These are phyloP conservation scores for Skeletonema grethae DNA, from an alignment of 108 stramenopile genomes.

Conservation along the genomic window DNA sequence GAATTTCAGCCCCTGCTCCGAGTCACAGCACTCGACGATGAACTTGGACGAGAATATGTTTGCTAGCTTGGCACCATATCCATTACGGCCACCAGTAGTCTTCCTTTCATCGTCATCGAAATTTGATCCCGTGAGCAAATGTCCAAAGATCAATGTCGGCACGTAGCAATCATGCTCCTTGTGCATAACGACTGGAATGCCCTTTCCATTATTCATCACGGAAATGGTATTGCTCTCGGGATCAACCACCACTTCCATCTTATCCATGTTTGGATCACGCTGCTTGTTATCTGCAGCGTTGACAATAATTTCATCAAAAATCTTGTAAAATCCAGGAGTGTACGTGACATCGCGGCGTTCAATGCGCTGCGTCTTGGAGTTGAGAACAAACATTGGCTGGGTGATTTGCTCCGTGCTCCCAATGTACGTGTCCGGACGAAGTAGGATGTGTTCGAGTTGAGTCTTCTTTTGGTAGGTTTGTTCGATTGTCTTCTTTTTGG, in stretches of 20 bases:
- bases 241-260: constrained; percentile 89
- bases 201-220: constrained; percentile 96
- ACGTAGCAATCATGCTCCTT: constrained; percentile 84
- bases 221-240: constrained; percentile 76
- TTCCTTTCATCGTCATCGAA: constrained; percentile 99
- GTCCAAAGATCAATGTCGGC: constrained; percentile 98
- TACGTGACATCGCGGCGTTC: constrained; percentile 81
- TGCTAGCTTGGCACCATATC: constrained; percentile 99
- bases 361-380: constrained; percentile 64
- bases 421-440: constrained; percentile 97
- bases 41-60: constrained; percentile 97
- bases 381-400: constrained; percentile 92
- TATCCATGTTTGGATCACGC: constrained; percentile 95
- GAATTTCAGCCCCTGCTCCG: constrained; percentile 73
- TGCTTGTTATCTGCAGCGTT: constrained; percentile 99
- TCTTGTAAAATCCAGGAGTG: constrained; percentile 98
- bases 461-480: constrained; percentile 93
- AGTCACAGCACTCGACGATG: constrained; percentile 90
- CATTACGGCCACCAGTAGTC: constrained; percentile 99
- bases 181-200: constrained; percentile 82
- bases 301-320: constrained; percentile 99
- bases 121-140: constrained; percentile 81
- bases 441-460: constrained; percentile 94
- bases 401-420: constrained; percentile 85
- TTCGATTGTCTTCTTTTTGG: constrained; percentile 67